These are phyloP conservation scores for Diplodia seriata DNA, from an alignment of 2,329 filamentous ascomycete species.

Conservation along the genomic window DNA sequence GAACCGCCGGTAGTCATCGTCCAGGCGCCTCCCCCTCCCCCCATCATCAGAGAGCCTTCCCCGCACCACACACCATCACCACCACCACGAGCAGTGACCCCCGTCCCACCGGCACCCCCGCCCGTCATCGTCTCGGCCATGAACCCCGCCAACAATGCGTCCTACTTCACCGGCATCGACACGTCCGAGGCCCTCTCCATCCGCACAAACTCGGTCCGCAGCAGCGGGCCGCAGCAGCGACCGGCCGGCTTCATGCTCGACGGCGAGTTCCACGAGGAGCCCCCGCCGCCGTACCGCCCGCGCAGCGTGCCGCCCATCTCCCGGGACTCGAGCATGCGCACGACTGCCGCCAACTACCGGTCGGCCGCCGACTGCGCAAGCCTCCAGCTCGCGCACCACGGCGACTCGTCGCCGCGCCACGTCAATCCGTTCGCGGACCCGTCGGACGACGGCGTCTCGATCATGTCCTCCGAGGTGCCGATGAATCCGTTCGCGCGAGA, in stretches of 20 bases:
- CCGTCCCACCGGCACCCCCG: neutral
- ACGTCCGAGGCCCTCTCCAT: conserved; percentile 32
- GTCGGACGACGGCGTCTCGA: conserved; percentile 10
- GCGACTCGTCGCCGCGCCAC: neutral
- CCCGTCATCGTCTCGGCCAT: conserved; percentile 31
- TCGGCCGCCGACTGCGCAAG: conserved; percentile 3
- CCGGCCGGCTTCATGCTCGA: conserved; percentile 29
- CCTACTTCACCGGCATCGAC: conserved; percentile 32
- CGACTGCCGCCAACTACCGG: neutral
- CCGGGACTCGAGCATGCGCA: conserved; percentile 27
- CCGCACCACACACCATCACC: neutral
- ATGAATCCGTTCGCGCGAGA: conserved; percentile 2
- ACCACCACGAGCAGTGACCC: conserved; percentile 4
- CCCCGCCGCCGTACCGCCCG: conserved; percentile 30
- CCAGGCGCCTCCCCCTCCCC: neutral
- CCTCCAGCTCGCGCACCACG: neutral
- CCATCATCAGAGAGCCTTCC: neutral
- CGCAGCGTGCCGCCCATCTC: conserved; percentile 29
- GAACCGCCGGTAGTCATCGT: neutral
- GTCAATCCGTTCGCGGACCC: conserved; percentile 31
- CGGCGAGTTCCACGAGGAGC: conserved; percentile 31
- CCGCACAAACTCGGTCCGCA: conserved; percentile 23
- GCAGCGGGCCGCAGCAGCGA: neutral
- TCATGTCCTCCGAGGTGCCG: neutral
- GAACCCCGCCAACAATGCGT: conserved; percentile 14